phyloP scores from a whole-genome alignment of 495 filamentous ascomycete species.

The Zalerion maritima region DNA sequence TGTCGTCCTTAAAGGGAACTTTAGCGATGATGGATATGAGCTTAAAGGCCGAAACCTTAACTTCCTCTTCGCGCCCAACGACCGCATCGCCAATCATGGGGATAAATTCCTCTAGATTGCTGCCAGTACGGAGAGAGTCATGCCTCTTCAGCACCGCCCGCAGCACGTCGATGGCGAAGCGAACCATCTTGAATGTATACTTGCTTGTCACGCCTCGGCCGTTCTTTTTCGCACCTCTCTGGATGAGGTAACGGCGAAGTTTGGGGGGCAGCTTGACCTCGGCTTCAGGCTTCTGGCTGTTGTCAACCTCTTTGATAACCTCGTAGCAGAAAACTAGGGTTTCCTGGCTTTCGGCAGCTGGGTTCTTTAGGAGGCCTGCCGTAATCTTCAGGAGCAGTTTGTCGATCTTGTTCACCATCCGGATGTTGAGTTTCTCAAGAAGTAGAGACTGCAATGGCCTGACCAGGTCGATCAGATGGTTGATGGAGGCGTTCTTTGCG shows the following conservation, averaged over 20 bases:
- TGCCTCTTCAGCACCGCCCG: conserved; percentile 70
- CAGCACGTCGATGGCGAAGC: conserved; percentile 76
- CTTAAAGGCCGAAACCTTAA: conserved; percentile 70
- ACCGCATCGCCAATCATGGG: conserved; percentile 79
- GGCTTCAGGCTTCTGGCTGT: conserved; percentile 30
- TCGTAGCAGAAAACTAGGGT: conserved; percentile 88
- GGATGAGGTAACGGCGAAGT: conserved; percentile 60
- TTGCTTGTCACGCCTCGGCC: conserved; percentile 52
- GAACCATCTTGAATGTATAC: conserved; percentile 66
- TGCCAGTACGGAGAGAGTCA: conserved; percentile 57
- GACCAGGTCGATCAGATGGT: conserved; percentile 57
- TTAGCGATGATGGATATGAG: conserved; percentile 74
- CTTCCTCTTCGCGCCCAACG: conserved; percentile 70
- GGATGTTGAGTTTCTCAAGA: conserved; percentile 64
- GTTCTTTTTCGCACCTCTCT: conserved; percentile 56
- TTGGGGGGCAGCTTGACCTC: conserved; percentile 38
- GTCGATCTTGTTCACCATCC: conserved; percentile 74
- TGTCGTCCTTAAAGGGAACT: conserved; percentile 61
- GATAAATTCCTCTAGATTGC: conserved; percentile 70
- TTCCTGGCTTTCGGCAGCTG: conserved; percentile 56
- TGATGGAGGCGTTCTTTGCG: conserved; percentile 61
- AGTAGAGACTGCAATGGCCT: conserved; percentile 63
- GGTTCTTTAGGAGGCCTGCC: conserved; percentile 67
- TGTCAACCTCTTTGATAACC: conserved; percentile 74
- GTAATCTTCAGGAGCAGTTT: conserved; percentile 74